These are phyloP conservation scores for Moesziomyces sp. DNA, from an alignment of 1,284 basidiomycete species.

Conservation along the genomic window DNA sequence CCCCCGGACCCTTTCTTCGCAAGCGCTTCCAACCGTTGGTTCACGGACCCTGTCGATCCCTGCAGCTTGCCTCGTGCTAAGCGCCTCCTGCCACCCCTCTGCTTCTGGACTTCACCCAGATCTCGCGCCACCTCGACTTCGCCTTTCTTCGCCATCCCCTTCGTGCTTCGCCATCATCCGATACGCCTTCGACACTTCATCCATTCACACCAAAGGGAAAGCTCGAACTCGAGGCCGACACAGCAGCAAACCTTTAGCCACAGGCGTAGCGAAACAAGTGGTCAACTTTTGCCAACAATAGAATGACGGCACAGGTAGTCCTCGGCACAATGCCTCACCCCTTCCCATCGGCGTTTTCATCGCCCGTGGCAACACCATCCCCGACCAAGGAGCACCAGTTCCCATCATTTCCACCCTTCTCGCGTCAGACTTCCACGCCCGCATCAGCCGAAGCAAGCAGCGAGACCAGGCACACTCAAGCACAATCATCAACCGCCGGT, in stretches of 20 bases:
- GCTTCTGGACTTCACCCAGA: not conserved
- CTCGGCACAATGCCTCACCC: slow-evolving; percentile 31
- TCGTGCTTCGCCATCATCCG: not conserved
- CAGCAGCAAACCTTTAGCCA: no score
- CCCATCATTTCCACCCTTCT: slow-evolving; percentile 5
- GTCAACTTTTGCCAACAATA: not conserved
- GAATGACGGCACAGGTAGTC: slow-evolving; percentile 44
- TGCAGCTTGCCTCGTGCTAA: slow-evolving; percentile 1
- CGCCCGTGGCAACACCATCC: slow-evolving; percentile 32
- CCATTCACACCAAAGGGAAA: not conserved
- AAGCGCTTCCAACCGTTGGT: not conserved
- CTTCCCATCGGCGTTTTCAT: slow-evolving; percentile 38
- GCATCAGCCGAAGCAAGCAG: slow-evolving; percentile 1
- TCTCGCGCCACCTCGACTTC: not conserved
- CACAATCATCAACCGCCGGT: not conserved
- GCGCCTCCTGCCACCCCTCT: not conserved
- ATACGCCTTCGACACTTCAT: not conserved
- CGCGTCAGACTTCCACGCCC: slow-evolving; percentile 1
- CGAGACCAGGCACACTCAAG: slow-evolving; percentile 9
- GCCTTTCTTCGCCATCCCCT: not conserved
- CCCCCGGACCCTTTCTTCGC: slow-evolving; percentile 6
- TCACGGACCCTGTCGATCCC: slow-evolving; percentile 11
- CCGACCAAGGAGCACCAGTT: slow-evolving; percentile 33
- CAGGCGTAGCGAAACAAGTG: no score
- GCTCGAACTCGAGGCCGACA: no score